phyloP scores from a whole-genome alignment of 1,284 basidiomycete species.

The Irpex lacteus region DNA sequence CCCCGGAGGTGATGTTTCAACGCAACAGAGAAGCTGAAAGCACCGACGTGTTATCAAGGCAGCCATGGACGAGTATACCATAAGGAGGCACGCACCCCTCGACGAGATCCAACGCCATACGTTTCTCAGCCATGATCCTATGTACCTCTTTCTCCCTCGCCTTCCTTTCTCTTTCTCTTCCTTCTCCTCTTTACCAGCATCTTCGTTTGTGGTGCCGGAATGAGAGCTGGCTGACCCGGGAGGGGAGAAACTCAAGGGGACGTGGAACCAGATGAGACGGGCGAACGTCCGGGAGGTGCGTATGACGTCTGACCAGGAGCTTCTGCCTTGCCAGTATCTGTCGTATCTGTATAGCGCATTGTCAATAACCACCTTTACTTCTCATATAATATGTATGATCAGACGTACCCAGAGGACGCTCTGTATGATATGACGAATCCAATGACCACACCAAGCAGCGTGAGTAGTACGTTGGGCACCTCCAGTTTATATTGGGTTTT shows the following conservation, averaged over 20 bases:
- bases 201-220: background rate
- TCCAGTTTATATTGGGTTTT: slow-evolving; percentile 37
- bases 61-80: background rate
- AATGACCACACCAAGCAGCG: slow-evolving; percentile 66
- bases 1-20: slow-evolving; percentile 67
- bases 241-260: slow-evolving; percentile 41
- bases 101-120: slow-evolving; percentile 53
- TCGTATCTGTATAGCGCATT: slow-evolving; percentile 43
- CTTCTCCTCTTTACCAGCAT: slow-evolving; percentile 18
- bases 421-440: slow-evolving; percentile 72
- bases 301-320: slow-evolving; percentile 58
- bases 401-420: slow-evolving; percentile 49
- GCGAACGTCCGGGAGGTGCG: slow-evolving; percentile 44
- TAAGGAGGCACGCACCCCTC: slow-evolving; percentile 41
- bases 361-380: background rate
- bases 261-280: slow-evolving; percentile 62
- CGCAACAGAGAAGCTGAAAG: slow-evolving; percentile 48
- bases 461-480: slow-evolving; percentile 58
- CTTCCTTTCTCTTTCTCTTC: slow-evolving; percentile 26
- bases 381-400: background rate
- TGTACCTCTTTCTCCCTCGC: slow-evolving; percentile 39
- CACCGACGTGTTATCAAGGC: background rate
- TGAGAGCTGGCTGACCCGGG: background rate
- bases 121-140: slow-evolving; percentile 59
- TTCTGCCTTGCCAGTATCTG: slow-evolving; percentile 63